Evolutionary conservation across 2,329 filamentous ascomycete genomes (phyloP).

Genomic region (Penicillium sp.): DNA sequence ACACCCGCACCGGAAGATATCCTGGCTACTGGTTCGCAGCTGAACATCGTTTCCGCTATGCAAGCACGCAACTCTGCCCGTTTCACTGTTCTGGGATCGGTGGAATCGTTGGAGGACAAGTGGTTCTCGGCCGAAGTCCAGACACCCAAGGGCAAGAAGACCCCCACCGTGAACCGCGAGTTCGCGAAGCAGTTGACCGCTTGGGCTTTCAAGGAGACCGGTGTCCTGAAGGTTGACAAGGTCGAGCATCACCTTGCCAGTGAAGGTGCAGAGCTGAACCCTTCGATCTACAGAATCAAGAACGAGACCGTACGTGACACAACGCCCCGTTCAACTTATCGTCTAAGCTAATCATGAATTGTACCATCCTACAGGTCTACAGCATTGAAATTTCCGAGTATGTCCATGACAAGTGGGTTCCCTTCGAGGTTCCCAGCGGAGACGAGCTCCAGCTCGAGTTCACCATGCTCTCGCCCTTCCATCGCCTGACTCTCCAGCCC

Average conservation of each 20-base stretch:
- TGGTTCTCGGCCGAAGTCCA: constrained; percentile 84
- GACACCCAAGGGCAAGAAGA: constrained; percentile 53
- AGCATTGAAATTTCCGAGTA: constrained; percentile 88
- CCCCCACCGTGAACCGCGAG: constrained; percentile 72
- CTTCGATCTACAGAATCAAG: constrained; percentile 90
- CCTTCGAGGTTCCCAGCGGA: constrained; percentile 66
- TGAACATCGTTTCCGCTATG: constrained; percentile 78
- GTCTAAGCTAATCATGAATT: constrained; percentile 27
- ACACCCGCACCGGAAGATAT: constrained; percentile 70
- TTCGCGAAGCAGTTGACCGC: constrained; percentile 82
- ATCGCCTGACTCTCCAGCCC: constrained; percentile 72
- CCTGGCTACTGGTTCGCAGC: constrained; percentile 79
- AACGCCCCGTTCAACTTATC: neutral
- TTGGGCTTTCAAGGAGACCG: constrained; percentile 96
- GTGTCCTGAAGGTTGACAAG: constrained; percentile 79
- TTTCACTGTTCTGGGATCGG: constrained; percentile 78
- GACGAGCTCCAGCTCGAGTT: constrained; percentile 93
- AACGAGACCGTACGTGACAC: constrained; percentile 79
- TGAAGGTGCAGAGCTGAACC: constrained; percentile 63
- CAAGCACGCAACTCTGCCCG: constrained; percentile 94
- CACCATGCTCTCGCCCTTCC: constrained; percentile 97
- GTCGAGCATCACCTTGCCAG: constrained; percentile 70
- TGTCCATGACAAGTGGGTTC: constrained; percentile 67
- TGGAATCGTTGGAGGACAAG: constrained; percentile 80
- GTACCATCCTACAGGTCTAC: constrained; percentile 62